These are phyloP conservation scores for Phytophthora fragariae DNA, from an alignment of 352 stramenopile genomes.

Conservation along the genomic window DNA sequence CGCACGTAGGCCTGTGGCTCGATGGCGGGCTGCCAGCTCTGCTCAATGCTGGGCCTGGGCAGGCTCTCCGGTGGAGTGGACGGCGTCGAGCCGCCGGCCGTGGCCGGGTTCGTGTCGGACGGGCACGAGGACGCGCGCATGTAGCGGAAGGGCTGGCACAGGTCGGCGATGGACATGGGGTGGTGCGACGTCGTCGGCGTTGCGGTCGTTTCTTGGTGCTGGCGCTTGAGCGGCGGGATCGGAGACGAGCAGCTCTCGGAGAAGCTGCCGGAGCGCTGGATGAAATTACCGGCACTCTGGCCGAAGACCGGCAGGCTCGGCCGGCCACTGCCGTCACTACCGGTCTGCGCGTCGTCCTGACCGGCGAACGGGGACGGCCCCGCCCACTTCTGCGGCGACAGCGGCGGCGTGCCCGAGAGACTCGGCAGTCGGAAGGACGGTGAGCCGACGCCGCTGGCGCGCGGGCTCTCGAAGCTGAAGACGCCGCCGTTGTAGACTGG, in stretches of 20 bases:
- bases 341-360: conserved; percentile 21
- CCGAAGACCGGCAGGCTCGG: conserved; percentile 35
- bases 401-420: conserved; percentile 45
- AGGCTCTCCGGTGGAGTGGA: conserved; percentile 4
- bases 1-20: conserved; percentile 32
- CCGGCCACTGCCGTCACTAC: not conserved
- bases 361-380: conserved; percentile 27
- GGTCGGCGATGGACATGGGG: conserved; percentile 53
- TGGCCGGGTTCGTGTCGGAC: conserved; percentile 62
- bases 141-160: conserved; percentile 70
- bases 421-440: conserved; percentile 60
- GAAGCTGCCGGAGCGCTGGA: conserved; percentile 42
- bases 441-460: conserved; percentile 24
- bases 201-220: conserved; percentile 23
- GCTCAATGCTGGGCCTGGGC: conserved; percentile 10
- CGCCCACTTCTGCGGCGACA: conserved; percentile 58
- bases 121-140: conserved; percentile 74
- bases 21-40: conserved; percentile 31
- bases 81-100: conserved; percentile 1
- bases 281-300: conserved; percentile 28
- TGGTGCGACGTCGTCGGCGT: conserved; percentile 17
- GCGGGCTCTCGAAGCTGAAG: conserved; percentile 41
- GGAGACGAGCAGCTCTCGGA: conserved; percentile 42
- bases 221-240: conserved; percentile 50
- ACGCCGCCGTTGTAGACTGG: conserved; percentile 18